A percentile compares a stretch with the other conserved stretches of the same genome.
phyloP scores from a whole-genome alignment of 179 eudicot genomes.

The Camellia oleifera region DNA sequence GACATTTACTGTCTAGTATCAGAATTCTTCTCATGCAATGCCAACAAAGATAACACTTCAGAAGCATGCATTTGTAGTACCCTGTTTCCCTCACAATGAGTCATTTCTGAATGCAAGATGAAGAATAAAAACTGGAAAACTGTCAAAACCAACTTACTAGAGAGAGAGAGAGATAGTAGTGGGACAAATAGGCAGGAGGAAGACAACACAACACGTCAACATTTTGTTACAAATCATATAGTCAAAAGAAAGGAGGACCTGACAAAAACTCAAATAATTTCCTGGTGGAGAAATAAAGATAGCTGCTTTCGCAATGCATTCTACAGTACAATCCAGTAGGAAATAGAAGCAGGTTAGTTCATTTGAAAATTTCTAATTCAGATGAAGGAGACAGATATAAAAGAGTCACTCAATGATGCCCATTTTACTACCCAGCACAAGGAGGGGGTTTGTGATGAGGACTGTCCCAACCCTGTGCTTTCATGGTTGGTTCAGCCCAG shows the following conservation, averaged over 20 bases:
- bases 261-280: background rate
- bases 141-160: too few relatives aligned
- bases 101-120: too few relatives aligned
- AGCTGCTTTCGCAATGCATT: background rate
- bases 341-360: background rate
- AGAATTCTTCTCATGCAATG: too few relatives aligned
- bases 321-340: background rate
- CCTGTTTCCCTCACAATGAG: too few relatives aligned
- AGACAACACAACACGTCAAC: background rate
- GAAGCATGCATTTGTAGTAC: too few relatives aligned
- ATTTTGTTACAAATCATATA: background rate
- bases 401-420: background rate
- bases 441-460: background rate
- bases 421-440: background rate
- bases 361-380: background rate
- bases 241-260: background rate
- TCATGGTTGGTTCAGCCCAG: background rate
- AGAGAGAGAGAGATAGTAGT: too few relatives aligned
- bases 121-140: too few relatives aligned
- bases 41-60: background rate
- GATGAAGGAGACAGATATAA: background rate
- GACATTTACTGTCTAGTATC: too few relatives aligned
- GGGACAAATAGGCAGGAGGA: background rate
- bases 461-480: background rate
- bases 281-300: background rate